Conservation (phyloP, 2,329 filamentous ascomycete genomes). For the Trichoderma harzianum region DNA sequence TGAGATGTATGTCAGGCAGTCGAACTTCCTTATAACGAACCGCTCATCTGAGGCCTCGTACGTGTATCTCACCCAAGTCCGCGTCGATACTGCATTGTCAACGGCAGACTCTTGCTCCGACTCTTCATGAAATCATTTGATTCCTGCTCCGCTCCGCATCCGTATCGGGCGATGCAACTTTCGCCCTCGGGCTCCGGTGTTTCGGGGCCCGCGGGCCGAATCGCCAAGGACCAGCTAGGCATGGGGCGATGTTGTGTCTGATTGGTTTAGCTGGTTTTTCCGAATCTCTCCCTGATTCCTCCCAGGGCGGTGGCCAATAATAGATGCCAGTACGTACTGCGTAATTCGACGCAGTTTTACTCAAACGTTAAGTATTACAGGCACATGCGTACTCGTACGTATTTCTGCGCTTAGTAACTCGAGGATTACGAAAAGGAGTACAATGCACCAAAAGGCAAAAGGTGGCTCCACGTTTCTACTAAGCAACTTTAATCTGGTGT, state of each 20-base stretch:
- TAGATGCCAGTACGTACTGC: not conserved
- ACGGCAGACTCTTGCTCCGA: not conserved
- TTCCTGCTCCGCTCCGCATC: not conserved
- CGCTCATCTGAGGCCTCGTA: not conserved
- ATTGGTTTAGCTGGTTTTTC: not conserved
- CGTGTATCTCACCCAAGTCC: not conserved
- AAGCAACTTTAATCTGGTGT: not conserved
- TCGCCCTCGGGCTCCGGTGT: not conserved
- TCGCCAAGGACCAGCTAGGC: not conserved
- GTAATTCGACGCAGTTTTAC: not conserved
- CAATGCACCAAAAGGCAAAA: not conserved
- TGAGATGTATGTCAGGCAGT: not conserved
- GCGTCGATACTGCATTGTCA: not conserved
- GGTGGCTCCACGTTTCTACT: not conserved
- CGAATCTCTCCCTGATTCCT: not conserved
- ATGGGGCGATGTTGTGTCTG: not conserved
- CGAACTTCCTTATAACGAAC: not conserved
- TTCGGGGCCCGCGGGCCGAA: slow-evolving; percentile 8
- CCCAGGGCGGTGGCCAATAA: not conserved
- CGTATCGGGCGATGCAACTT: not conserved
- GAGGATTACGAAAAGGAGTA: not conserved
- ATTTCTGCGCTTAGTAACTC: not conserved
- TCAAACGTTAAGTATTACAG: too few species aligned
- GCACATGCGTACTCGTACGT: not conserved
- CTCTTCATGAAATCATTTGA: not conserved